phyloP scores from a whole-genome alignment of 2,329 filamentous ascomycete genomes.

The Clathrospora elynae region DNA sequence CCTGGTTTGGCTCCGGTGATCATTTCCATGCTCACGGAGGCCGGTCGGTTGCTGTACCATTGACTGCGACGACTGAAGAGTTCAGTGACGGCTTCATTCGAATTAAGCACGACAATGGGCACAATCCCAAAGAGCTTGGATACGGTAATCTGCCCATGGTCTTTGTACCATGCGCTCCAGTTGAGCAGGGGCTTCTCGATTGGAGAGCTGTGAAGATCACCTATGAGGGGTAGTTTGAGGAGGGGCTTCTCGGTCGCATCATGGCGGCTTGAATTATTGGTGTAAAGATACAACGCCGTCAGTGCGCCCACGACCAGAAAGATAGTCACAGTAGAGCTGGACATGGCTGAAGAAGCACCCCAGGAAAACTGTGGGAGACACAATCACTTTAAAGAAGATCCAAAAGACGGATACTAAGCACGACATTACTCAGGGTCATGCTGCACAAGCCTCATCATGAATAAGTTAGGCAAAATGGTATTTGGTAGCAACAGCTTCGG shows the following conservation, averaged over 20 bases:
- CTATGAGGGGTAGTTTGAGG: constrained; percentile 14
- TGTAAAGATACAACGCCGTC: constrained; percentile 5
- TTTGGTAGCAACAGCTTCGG: not conserved
- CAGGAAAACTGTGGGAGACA: not conserved
- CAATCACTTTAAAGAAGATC: not conserved
- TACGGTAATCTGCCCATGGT: constrained; percentile 11
- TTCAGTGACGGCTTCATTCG: constrained; percentile 15
- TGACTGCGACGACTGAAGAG: constrained; percentile 17
- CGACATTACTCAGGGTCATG: constrained; percentile 2
- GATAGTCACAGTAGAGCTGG: constrained; percentile 2
- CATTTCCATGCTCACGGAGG: constrained; percentile 20
- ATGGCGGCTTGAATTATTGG: constrained; percentile 1
- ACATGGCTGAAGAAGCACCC: constrained; percentile 6
- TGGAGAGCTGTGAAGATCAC: constrained; percentile 15
- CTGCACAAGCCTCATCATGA: not conserved
- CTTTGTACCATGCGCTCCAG: constrained; percentile 14
- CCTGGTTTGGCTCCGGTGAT: constrained; percentile 15
- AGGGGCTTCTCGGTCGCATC: constrained; percentile 6
- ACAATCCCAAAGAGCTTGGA: constrained; percentile 15
- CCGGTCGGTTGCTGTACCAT: constrained; percentile 15
- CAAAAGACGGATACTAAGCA: constrained; percentile 2
- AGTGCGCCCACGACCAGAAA: constrained; percentile 6
- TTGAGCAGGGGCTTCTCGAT: constrained; percentile 11
- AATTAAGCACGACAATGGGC: constrained; percentile 16
- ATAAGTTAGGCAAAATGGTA: not conserved